phyloP scores from a whole-genome alignment of 108 stramenopile genomes.

The Aurantiochytrium sp. region DNA sequence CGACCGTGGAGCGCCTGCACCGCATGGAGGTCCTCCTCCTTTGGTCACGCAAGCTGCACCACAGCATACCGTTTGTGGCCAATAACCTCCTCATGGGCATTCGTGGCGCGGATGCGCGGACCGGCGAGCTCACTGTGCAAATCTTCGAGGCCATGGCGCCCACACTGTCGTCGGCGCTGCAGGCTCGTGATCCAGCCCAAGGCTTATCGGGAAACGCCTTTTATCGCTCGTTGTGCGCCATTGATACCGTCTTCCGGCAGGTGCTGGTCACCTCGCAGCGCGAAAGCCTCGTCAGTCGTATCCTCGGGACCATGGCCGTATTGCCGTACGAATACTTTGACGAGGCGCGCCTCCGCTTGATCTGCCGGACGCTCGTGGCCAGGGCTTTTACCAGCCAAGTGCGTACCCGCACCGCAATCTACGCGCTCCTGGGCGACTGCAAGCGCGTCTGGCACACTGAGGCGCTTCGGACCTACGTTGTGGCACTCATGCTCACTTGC shows the following conservation, averaged over 20 bases:
- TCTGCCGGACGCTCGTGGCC: neutral
- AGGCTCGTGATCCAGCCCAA: neutral
- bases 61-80: neutral
- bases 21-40: conserved; percentile 8
- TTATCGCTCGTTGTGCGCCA: neutral
- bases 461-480: neutral
- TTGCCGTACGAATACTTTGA: conserved; percentile 14
- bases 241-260: conserved; percentile 20
- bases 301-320: neutral
- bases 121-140: neutral
- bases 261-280: neutral
- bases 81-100: conserved; percentile 16
- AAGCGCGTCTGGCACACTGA: neutral
- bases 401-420: neutral
- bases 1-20: neutral
- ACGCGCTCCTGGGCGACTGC: neutral
- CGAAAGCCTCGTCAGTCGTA: neutral
- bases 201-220: neutral
- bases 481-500: neutral
- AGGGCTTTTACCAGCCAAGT: neutral
- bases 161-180: neutral
- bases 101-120: neutral
- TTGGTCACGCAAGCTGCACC: neutral
- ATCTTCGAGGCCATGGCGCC: neutral
- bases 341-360: neutral